Evolutionary conservation across 495 filamentous ascomycete species (phyloP).

Genomic region (Daldinia decipiens): DNA sequence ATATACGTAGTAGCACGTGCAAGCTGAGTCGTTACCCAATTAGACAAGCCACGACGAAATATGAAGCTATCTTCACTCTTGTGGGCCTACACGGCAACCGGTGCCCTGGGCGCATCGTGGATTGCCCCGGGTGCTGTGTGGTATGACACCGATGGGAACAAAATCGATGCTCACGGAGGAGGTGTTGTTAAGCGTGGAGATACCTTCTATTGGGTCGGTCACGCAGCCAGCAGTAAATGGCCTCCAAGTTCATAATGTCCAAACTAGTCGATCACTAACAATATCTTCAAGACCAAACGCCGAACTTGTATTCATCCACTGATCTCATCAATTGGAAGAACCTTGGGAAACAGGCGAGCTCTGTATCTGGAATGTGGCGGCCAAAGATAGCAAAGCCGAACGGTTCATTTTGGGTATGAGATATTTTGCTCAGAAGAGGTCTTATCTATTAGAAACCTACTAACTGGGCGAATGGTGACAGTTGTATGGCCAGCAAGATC

Average conservation of each 20-base stretch:
- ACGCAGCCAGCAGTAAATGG: conserved; percentile 52
- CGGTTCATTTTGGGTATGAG: conserved; percentile 53
- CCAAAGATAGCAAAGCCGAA: conserved; percentile 60
- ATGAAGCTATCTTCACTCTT: conserved; percentile 40
- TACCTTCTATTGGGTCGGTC: conserved; percentile 57
- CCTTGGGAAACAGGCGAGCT: conserved; percentile 48
- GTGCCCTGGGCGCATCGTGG: conserved; percentile 48
- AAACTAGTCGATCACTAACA: conserved; percentile 21
- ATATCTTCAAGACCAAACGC: conserved; percentile 48
- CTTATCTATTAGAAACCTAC: neutral
- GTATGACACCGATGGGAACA: conserved; percentile 52
- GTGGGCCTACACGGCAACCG: conserved; percentile 25
- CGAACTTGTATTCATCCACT: conserved; percentile 57
- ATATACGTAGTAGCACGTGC: neutral
- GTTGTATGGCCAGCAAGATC: conserved; percentile 60
- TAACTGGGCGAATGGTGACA: conserved; percentile 24
- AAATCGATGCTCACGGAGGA: conserved; percentile 58
- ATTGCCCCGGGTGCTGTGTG: conserved; percentile 51
- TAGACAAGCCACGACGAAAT: conserved; percentile 26
- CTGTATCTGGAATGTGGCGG: conserved; percentile 53
- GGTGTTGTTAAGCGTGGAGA: conserved; percentile 50
- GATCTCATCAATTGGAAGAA: conserved; percentile 60
- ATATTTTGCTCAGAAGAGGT: neutral
- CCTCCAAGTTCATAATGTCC: neutral
- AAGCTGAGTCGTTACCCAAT: conserved; percentile 9